These are phyloP conservation scores for Inonotus obliquus DNA, from an alignment of 1,284 basidiomycete genomes.

Conservation along the genomic window DNA sequence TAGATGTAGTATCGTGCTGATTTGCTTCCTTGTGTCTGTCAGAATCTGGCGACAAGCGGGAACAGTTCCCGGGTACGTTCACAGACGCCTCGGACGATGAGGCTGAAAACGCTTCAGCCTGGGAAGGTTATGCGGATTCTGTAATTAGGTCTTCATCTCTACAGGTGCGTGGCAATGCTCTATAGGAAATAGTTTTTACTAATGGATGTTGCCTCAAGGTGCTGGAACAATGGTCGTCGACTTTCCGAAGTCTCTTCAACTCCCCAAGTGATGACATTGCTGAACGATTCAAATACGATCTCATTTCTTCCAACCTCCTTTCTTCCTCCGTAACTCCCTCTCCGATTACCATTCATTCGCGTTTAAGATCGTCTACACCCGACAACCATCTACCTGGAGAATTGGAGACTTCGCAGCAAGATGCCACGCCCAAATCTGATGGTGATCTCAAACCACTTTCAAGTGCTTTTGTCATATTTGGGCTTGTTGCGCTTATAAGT, in stretches of 20 bases:
- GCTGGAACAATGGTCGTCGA: slow-evolving; percentile 23
- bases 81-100: slow-evolving; percentile 11
- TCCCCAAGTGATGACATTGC: slow-evolving; percentile 42
- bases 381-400: slow-evolving; percentile 41
- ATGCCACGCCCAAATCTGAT: slow-evolving; percentile 9
- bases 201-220: slow-evolving; percentile 32
- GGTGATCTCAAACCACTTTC: slow-evolving; percentile 15
- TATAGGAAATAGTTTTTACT: slow-evolving; percentile 17
- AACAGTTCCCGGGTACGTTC: slow-evolving; percentile 10
- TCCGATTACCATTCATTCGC: slow-evolving; percentile 27
- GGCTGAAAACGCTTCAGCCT: neutral
- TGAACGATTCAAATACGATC: slow-evolving; percentile 78
- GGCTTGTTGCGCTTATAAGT: slow-evolving; percentile 12
- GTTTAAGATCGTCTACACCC: slow-evolving; percentile 28
- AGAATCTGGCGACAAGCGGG: slow-evolving; percentile 14
- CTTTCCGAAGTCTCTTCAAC: slow-evolving; percentile 19
- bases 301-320: slow-evolving; percentile 78
- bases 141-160: neutral
- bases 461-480: slow-evolving; percentile 15
- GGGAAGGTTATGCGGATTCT: slow-evolving; percentile 3
- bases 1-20: neutral
- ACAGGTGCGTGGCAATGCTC: slow-evolving; percentile 5
- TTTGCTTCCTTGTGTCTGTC: neutral
- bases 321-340: slow-evolving; percentile 40
- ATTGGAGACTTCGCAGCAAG: slow-evolving; percentile 23